Evolutionary conservation across 305 asterid genomes (phyloP), one percentile per base, ranked within the genome.

Genomic region (Coffea humblotiana): DNA sequence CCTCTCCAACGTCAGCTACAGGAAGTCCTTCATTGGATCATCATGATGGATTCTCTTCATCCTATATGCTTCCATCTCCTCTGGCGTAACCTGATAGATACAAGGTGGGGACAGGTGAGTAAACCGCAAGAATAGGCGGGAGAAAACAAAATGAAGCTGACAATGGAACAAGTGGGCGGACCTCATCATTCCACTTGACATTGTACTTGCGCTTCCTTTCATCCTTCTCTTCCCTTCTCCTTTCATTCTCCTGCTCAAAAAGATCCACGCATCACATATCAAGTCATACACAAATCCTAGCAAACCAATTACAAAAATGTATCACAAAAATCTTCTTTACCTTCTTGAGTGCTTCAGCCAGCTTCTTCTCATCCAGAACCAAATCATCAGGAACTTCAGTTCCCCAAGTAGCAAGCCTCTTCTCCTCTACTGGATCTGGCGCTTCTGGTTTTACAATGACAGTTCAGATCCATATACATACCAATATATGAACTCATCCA

Each of bases 151-250:
- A 40, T 6, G 6, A 54, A 69, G 58, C 72, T 43, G 7, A 3
- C 18, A 81, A 54, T 19, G 58, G 12, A 54, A 14, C 43, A n/a
- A 27, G 27, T 16, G n/a, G 15, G 71, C 86, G 21, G 82, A 94
- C 98, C 94, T 94, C 98, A 37, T 92, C 93, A 27, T 92, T 91
- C 94, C 96, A 94, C 88, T 92, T 96, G 82, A 96, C 98, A 32
- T 96, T 94, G 80, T 91, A 96, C 82, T 94, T 96, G 80, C 98
- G 93, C 71, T 96, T 96, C 82, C 97, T 89, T 84, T 96, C 98
- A 86, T 94, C 98, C 83, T 84, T 92, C 83, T 90, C 98, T 77
- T 92, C 98, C 87, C 91, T 92, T 88, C 64, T 88, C 93, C 91
- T 86, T 82, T 84, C 91, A 48, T 96, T 97, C 94, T 94, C 99